Conservation (phyloP, 2,329 filamentous ascomycete species). For the Aspergillus pseudoterreus region DNA sequence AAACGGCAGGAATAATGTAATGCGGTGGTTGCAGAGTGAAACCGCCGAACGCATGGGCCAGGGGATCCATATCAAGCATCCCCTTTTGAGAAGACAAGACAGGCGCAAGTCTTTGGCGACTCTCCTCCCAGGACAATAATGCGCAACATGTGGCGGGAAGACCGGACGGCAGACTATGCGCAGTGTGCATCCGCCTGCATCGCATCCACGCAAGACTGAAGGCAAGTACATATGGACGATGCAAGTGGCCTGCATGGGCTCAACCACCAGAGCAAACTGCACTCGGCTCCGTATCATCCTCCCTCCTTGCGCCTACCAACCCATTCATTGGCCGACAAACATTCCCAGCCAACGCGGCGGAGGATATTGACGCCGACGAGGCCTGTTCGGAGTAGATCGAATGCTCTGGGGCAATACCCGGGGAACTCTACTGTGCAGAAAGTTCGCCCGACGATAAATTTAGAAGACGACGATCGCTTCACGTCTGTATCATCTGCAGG, state of each 20-base stretch:
- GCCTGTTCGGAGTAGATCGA: no score
- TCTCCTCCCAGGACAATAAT: background rate
- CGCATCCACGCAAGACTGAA: background rate
- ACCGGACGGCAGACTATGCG: background rate
- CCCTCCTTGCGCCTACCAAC: background rate
- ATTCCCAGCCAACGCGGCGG: background rate
- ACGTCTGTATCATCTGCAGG: constrained; percentile 5
- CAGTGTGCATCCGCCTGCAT: background rate
- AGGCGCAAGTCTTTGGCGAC: no score
- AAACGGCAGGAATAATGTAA: constrained; percentile 9
- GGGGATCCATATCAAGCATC: background rate
- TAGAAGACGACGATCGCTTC: background rate
- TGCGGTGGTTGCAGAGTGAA: constrained; percentile 13
- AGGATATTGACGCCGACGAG: no score
- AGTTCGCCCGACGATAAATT: background rate
- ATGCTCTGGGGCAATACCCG: background rate
- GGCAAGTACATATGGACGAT: background rate
- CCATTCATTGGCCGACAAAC: background rate
- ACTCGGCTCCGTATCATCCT: background rate
- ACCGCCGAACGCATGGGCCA: constrained; percentile 8
- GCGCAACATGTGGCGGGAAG: constrained; percentile 2
- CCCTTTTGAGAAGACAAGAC: no score
- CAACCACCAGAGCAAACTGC: no score
- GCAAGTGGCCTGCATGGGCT: background rate
- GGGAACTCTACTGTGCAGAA: background rate